Base-by-base conservation (phyloP, 83 land plant genomes). In the Diphasiastrum complanatum region DNA sequence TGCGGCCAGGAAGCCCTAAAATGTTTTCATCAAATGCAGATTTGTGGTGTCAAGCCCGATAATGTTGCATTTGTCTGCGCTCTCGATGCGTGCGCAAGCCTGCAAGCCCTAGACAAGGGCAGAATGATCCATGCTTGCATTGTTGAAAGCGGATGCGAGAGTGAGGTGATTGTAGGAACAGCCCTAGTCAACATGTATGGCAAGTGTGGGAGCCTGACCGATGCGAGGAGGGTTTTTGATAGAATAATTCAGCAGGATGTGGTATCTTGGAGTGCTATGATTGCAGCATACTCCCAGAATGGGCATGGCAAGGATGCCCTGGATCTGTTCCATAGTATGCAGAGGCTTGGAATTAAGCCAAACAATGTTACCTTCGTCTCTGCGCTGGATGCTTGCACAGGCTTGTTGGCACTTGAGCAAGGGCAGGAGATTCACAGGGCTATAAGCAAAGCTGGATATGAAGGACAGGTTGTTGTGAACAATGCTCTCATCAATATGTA, bases 131-230 rank as follows among this genome's bases (percentile, higher is more conserved):
- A 52, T 52, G 56, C 56, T 2, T 23, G 56, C 14, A 14, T 14
- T 3, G 25, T 52, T 4, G 10, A 3, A 2, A 5, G 30, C 14
- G 56, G 56, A n/a, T 3, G 26, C 4, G 56, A 52, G 26, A 5
- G 18, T 2, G 25, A 52, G 5, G 25, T 14, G 16, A 33, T 52
- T 25, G 56, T 52, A 3, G 56, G 56, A 25, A 52, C 56, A 2
- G 25, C 56, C 14, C 56, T 52, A 5, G 28, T 52, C 23, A 52
- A 23, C 14, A 52, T 52, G 56, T 52, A 52, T 27, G 26, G 56
- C 25, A 52, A 4, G 25, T 3, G 29, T 25, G 30, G 2, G 2
- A 16, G 30, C 26, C n/a, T n/a, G n/a, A n/a, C n/a, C n/a, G 56
- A 52, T 52, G 4, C 56, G 5, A 16, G 3, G 23, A 2, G 26